Evolutionary conservation across 495 filamentous ascomycete genomes (phyloP).

Genomic region (Margaritispora aquatica): DNA sequence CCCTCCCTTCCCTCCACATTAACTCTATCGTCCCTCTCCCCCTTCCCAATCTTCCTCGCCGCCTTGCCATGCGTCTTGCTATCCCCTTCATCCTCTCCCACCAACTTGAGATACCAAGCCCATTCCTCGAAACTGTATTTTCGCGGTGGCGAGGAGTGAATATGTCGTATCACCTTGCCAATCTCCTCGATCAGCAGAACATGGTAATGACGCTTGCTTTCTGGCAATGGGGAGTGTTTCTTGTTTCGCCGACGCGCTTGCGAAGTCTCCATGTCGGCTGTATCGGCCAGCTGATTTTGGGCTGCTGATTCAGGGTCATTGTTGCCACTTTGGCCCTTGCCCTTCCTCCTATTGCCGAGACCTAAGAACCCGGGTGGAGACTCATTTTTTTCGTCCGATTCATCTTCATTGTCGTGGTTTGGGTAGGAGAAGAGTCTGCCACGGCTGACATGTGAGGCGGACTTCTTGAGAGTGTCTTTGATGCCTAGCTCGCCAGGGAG

Average conservation of each 20-base stretch:
- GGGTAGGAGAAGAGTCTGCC: slow-evolving; percentile 1
- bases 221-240: slow-evolving; percentile 23
- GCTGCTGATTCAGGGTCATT: slow-evolving; percentile 18
- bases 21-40: slow-evolving; percentile 20
- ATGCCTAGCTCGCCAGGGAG: slow-evolving; percentile 60
- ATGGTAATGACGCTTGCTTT: slow-evolving; percentile 46
- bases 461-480: slow-evolving; percentile 26
- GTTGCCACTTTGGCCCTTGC: slow-evolving; percentile 17
- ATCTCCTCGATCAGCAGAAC: slow-evolving; percentile 63
- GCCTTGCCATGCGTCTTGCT: slow-evolving; percentile 35
- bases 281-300: background rate
- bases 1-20: slow-evolving; percentile 22
- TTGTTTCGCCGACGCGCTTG: slow-evolving; percentile 3
- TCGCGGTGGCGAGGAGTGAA: slow-evolving; percentile 50
- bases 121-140: slow-evolving; percentile 78
- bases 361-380: slow-evolving; percentile 38
- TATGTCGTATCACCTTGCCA: slow-evolving; percentile 55
- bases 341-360: slow-evolving; percentile 18
- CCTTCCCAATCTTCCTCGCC: slow-evolving; percentile 31
- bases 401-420: background rate
- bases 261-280: slow-evolving; percentile 27
- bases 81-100: slow-evolving; percentile 61
- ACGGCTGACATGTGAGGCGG: slow-evolving; percentile 2
- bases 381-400: slow-evolving; percentile 18
- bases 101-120: slow-evolving; percentile 69